These are phyloP conservation scores for Lactarius quietus DNA, from an alignment of 768 basidiomycete genomes.

Conservation along the genomic window DNA sequence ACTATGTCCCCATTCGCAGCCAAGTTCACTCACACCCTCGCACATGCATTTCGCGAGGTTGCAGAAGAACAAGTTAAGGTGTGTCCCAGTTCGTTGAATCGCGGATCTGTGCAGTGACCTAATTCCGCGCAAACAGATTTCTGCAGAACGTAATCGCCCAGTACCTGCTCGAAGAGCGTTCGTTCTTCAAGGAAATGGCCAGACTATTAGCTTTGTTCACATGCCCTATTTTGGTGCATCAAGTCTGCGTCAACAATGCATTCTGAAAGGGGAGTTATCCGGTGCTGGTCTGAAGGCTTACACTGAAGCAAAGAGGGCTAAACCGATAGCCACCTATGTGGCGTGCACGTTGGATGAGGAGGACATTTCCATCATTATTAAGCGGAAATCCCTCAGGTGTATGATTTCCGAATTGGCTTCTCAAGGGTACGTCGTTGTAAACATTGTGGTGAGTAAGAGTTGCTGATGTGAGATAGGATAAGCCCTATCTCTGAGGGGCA, in stretches of 20 bases:
- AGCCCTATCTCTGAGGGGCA: conserved; percentile 16
- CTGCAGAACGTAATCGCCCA: conserved; percentile 35
- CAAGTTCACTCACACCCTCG: conserved; percentile 34
- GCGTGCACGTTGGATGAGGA: conserved; percentile 27
- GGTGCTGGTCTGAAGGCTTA: conserved; percentile 23
- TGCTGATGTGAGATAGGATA: conserved; percentile 14
- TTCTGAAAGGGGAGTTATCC: conserved; percentile 35
- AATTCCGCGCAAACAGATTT: conserved; percentile 2
- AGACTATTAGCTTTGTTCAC: conserved; percentile 35
- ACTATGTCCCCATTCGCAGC: conserved; percentile 41
- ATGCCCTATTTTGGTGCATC: conserved; percentile 37
- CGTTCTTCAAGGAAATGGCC: conserved; percentile 38
- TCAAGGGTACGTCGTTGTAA: conserved; percentile 8
- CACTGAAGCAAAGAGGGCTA: conserved; percentile 20
- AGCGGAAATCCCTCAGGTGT: conserved; percentile 9
- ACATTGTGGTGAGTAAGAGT: not conserved
- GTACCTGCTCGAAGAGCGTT: conserved; percentile 35
- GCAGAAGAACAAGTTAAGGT: conserved; percentile 38
- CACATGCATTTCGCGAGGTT: conserved; percentile 34
- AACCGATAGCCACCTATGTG: conserved; percentile 26
- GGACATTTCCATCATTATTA: conserved; percentile 17
- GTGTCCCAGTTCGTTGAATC: not conserved
- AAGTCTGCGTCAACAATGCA: conserved; percentile 39
- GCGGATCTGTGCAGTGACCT: not conserved
- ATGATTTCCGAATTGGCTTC: conserved; percentile 21